Evolutionary conservation across 768 basidiomycete genomes (phyloP), one percentile per base, ranked within the genome.

Genomic region (Rossbeevera mucosa): DNA sequence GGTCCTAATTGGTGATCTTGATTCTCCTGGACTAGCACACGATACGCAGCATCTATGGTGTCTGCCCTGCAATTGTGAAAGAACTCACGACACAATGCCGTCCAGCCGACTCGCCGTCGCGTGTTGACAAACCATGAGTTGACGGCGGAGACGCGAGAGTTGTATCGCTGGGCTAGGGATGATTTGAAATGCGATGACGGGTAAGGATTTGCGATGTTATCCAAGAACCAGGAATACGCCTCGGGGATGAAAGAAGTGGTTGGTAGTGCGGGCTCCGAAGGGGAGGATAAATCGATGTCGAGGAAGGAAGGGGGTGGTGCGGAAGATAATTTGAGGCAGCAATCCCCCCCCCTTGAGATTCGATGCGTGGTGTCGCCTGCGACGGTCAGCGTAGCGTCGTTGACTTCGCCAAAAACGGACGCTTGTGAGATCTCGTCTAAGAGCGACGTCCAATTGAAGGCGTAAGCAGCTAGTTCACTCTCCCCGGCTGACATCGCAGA

Each of bases 101-200:
- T 80, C 81, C 81, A 83, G 0, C 80, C 80, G 0, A 80, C 80
- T 0, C 79, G 72, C 12, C 73, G 70, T 0, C 80, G 67, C 2
- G 64, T 70, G 21, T 75, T 72, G 7, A 69, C 55, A 38, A 81
- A 82, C 80, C 81, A 83, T 0, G 62, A 50, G 51, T 71, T 72
- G 29, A 83, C 49, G 1, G 70, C 62, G 21, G 68, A 72, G 1
- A 64, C 1, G 0, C 64, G 25, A 2, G 55, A 64, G 0, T 62
- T 59, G 0, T 71, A 57, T 2, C 50, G 30, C 0, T 44, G 36
- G 0, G 72, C 63, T 20, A 81, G 62, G 0, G 43, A 42, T 21
- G 1, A 38, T 22, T 73, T 72, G 2, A 65, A 18, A 2, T 61
- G 51, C 2, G 53, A 36, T 0, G 73, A 64, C 0, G 81, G 81